A percentile compares a stretch with the other conserved stretches of the same genome.
These are phyloP conservation scores for Leishmania aethiopica DNA, from an alignment of 208 protist genomes.

Conservation along the genomic window DNA sequence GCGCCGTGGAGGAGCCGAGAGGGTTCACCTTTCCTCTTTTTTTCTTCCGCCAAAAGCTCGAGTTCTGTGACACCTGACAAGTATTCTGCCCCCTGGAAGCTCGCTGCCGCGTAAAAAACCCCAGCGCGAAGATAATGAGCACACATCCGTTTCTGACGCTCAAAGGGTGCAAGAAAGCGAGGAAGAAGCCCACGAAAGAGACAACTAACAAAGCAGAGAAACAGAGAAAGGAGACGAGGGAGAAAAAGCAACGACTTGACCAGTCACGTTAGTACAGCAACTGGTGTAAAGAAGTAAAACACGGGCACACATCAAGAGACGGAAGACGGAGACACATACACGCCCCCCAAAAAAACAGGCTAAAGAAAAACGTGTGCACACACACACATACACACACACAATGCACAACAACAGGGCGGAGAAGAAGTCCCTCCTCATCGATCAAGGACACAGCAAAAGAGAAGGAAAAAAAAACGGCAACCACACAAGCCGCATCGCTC, in stretches of 20 bases:
- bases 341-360: background rate
- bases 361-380: background rate
- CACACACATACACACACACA: background rate
- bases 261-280: background rate
- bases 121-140: background rate
- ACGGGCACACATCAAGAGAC: background rate
- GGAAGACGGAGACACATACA: background rate
- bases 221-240: constrained; percentile 7
- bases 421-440: background rate
- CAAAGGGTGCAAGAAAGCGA: background rate
- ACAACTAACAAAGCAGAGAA: constrained; percentile 17
- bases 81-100: background rate
- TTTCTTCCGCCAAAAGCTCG: background rate
- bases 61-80: background rate
- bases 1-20: background rate
- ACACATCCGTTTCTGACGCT: background rate
- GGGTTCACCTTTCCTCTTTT: background rate
- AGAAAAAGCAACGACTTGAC: background rate
- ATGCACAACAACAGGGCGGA: constrained; percentile 3
- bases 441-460: background rate
- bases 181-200: background rate
- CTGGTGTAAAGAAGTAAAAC: constrained; percentile 4
- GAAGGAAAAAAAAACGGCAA: background rate
- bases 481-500: background rate
- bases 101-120: background rate